Conservation (phyloP, 805 yeast genomes). For the Kodamaea hsintzibuensis region DNA sequence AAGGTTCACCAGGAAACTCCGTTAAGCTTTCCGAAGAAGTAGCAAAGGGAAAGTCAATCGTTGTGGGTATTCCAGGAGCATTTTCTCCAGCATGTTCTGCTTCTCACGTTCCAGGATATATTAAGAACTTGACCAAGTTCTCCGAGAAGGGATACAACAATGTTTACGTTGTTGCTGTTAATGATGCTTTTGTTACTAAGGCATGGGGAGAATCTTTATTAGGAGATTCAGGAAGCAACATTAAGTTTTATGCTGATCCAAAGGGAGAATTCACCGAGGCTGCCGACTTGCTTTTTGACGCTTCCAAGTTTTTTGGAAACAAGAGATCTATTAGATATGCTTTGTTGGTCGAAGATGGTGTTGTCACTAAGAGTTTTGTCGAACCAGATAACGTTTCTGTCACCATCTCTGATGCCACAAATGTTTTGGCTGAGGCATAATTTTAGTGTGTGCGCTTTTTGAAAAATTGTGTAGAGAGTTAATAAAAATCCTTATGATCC, state of each 20-base stretch:
- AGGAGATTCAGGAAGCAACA: constrained; percentile 24
- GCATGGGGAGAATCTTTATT: constrained; percentile 65
- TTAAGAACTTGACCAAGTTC: constrained; percentile 52
- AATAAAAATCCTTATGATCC: not conserved
- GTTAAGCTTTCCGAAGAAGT: constrained; percentile 54
- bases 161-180: constrained; percentile 72
- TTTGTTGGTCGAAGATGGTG: constrained; percentile 71
- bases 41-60: constrained; percentile 33
- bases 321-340: constrained; percentile 76
- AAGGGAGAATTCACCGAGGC: constrained; percentile 66
- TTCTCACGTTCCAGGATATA: constrained; percentile 72
- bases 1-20: constrained; percentile 64
- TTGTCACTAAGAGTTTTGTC: constrained; percentile 61
- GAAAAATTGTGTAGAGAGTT: not conserved
- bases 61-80: constrained; percentile 58
- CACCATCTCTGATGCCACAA: constrained; percentile 50
- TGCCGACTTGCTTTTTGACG: constrained; percentile 72
- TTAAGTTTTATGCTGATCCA: constrained; percentile 78
- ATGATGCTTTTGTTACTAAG: constrained; percentile 81
- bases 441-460: not conserved
- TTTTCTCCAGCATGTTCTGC: constrained; percentile 80
- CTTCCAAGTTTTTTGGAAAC: constrained; percentile 74
- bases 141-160: constrained; percentile 64
- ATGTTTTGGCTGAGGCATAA: constrained; percentile 37
- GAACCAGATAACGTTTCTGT: constrained; percentile 84